phyloP scores from a whole-genome alignment of 352 stramenopile genomes.

The Phytophthora melonis region DNA sequence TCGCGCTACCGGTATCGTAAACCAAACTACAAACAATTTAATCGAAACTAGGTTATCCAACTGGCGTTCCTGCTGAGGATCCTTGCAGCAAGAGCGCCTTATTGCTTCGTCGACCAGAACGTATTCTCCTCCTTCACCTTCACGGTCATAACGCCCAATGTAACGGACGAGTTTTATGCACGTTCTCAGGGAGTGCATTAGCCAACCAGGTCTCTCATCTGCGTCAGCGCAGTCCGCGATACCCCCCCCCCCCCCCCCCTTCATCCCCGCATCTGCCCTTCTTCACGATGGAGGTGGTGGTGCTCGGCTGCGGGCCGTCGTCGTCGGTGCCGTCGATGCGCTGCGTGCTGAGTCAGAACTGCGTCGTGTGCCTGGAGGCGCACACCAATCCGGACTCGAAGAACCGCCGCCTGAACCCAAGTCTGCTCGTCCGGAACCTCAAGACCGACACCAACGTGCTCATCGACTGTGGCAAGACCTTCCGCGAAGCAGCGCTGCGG shows the following conservation, averaged over 20 bases:
- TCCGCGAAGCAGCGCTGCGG: constrained; percentile 78
- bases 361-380: constrained; percentile 74
- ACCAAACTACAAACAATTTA: neutral
- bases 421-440: constrained; percentile 74
- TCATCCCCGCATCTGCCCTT: neutral
- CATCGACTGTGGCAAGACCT: constrained; percentile 92
- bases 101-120: too few relatives aligned
- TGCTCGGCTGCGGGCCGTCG: constrained; percentile 86
- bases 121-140: neutral
- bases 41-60: neutral
- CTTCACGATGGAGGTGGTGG: constrained; percentile 74
- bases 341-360: constrained; percentile 66
- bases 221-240: neutral
- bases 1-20: neutral
- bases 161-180: constrained; percentile 41
- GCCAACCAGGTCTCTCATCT: constrained; percentile 10
- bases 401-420: constrained; percentile 86
- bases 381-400: constrained; percentile 71
- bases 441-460: constrained; percentile 62
- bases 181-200: constrained; percentile 7
- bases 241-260: too few relatives aligned
- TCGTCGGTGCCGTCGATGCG: constrained; percentile 84
- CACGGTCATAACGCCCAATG: neutral
- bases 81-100: too few relatives aligned
- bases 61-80: too few relatives aligned